A percentile compares a stretch with the other conserved stretches of the same genome.
phyloP scores from a whole-genome alignment of 2,329 filamentous ascomycete genomes.

The Ascochyta viciae-villosae region DNA sequence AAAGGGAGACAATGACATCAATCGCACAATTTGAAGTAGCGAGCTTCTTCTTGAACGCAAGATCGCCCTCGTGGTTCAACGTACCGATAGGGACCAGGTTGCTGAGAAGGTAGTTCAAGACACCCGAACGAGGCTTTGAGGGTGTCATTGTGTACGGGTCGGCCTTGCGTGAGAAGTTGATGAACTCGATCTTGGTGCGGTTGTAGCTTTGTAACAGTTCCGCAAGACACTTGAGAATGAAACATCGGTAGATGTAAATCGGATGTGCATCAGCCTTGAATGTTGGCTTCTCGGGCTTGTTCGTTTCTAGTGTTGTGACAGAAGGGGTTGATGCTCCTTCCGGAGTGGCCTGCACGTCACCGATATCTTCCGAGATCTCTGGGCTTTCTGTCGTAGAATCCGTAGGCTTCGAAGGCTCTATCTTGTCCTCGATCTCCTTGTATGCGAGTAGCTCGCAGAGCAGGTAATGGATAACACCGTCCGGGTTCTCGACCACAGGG shows the following conservation, averaged over 20 bases:
- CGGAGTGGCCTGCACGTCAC: conserved; percentile 13
- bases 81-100: conserved; percentile 73
- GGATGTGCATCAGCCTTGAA: conserved; percentile 95
- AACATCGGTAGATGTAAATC: conserved; percentile 95
- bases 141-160: conserved; percentile 84
- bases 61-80: conserved; percentile 74
- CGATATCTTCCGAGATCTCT: conserved; percentile 1
- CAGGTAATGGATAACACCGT: conserved; percentile 94
- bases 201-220: conserved; percentile 93
- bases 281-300: conserved; percentile 67
- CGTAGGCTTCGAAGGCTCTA: conserved; percentile 55
- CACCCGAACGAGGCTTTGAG: conserved; percentile 89
- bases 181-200: conserved; percentile 95
- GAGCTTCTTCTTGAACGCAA: conserved; percentile 81
- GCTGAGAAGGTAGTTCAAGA: conserved; percentile 92
- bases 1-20: conserved; percentile 83
- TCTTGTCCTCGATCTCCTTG: conserved; percentile 89
- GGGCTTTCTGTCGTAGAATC: conserved; percentile 51
- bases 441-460: conserved; percentile 92
- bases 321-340: conserved; percentile 18
- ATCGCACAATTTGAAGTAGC: conserved; percentile 88
- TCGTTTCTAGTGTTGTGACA: conserved; percentile 21
- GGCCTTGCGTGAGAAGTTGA: conserved; percentile 95
- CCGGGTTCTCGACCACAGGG: conserved; percentile 87
- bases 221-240: conserved; percentile 88